Evolutionary conservation across 2,329 filamentous ascomycete genomes (phyloP), one percentile per base, ranked within the genome.

Genomic region (Penicillium crustosum): DNA sequence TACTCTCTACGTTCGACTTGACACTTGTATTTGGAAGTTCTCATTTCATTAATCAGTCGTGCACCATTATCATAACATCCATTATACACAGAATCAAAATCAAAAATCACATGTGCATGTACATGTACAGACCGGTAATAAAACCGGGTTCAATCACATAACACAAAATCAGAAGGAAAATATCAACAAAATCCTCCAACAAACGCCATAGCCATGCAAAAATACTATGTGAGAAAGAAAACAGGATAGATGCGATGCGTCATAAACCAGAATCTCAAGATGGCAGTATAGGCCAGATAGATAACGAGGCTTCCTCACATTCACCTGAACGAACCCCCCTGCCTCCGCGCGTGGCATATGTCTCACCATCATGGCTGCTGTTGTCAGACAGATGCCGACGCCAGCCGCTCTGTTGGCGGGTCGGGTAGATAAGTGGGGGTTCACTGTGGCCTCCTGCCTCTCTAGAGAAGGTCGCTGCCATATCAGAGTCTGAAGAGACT

Each of bases 391-490:
- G 45, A 21, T 67, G 58, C 12, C 70, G 62, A 8, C 71, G 70
- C 72, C 71, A 74, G 12, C 73, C 73, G 39, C 66, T 67, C 49
- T 65, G 53, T 53, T 54, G 58, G 17, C 67, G 62, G 8, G 29
- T 45, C 2, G 57, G 60, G 29, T 44, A 27, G 29, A 13, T 3
- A 15, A 25, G 50, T 29, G 54, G 50, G 19, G 53, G 55, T 8
- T 62, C 56, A 6, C 59, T 55, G 38, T 49, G 53, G 8, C 31
- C 49, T 38, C 58, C 56, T 2, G 59, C 55, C 2, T 66, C 66
- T 5, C 66, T 66, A 6, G 63, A 57, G 4, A 71, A n/a, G 1
- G 72, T 68, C 7, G 61, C 61, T 7, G 64, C 70, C 29, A 67
- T 59, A 25, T 67, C 64, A 1, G 67, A 66, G 15, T 50, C 61